Evolutionary conservation across 2,329 filamentous ascomycete genomes (phyloP).

Genomic region (Coleophoma cylindrospora): DNA sequence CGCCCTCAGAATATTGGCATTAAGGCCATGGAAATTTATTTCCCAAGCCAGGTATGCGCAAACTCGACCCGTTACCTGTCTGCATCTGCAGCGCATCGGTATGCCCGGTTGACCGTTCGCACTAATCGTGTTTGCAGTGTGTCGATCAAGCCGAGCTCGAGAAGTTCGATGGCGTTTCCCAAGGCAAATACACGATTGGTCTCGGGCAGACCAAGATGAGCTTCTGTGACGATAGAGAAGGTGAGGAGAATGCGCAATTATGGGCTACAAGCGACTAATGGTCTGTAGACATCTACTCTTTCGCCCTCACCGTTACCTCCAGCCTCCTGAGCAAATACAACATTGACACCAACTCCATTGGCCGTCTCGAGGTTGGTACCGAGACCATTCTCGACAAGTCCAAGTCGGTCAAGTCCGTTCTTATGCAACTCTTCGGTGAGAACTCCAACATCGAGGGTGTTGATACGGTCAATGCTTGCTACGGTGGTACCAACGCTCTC

Average conservation of each 20-base stretch:
- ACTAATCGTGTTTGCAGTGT: conserved; percentile 49
- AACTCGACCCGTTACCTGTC: background rate
- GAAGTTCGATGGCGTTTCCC: conserved; percentile 77
- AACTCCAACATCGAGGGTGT: conserved; percentile 83
- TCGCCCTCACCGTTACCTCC: conserved; percentile 72
- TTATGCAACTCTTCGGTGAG: conserved; percentile 81
- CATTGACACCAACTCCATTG: conserved; percentile 72
- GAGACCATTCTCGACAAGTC: conserved; percentile 86
- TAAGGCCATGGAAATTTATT: conserved; percentile 89
- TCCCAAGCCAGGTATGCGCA: conserved; percentile 71
- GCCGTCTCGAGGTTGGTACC: conserved; percentile 78
- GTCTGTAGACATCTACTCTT: conserved; percentile 74
- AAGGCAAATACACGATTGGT: conserved; percentile 87
- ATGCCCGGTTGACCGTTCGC: background rate
- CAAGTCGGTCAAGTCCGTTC: conserved; percentile 83
- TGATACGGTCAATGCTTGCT: conserved; percentile 81
- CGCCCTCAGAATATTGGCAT: conserved; percentile 86
- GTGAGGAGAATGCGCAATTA: conserved; percentile 37
- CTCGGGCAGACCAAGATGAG: conserved; percentile 89
- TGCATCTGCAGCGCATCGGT: too few species aligned
- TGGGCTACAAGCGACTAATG: conserved; percentile 4
- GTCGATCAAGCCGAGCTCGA: conserved; percentile 80
- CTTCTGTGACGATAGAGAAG: conserved; percentile 87
- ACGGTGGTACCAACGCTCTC: conserved; percentile 78
- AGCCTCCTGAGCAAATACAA: conserved; percentile 79